Base-by-base conservation (phyloP, 2,329 filamentous ascomycete species). In the Lachnellula arida region DNA sequence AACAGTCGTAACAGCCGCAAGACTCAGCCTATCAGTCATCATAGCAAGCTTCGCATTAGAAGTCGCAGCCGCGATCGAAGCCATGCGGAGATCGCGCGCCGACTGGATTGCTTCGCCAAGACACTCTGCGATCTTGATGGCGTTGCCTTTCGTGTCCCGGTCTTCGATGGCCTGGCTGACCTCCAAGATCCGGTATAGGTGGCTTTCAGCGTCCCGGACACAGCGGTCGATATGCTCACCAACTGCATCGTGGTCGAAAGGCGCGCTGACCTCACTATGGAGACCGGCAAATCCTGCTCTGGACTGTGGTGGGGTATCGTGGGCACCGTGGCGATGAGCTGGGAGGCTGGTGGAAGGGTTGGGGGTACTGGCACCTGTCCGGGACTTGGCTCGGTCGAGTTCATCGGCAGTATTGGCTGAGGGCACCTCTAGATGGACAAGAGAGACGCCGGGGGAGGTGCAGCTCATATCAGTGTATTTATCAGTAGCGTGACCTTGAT, bases 21-120 rank as follows among this genome's bases (percentile, higher is more conserved):
- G 7, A 9, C 28, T 46, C 50, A 53, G 23, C 1, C 15, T 12
- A 5, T 46, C 42, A 22, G 35, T n/a, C 15, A 46, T 8, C 25
- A 35, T 46, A 14, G 28, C 40, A 37, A 55, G 37, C 2, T 37
- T 23, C 11, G 28, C 14, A 51, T 51, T 43, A 2, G 14, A 22
- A 46, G 17, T n/a, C 22, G 48, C 47, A 25, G 49, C 28, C 3
- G 42, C 34, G 3, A 56, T 32, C 7, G 40, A 25, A 5, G 43
- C 54, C 11, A 52, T 56, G 7, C 44, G 49, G 7, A 56, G n/a
- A 11, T 25, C 12, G 7, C 54, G 42, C 22, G 49, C 44, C 12
- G 46, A 17, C 12, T 23, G 39, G 23, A 56, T 52, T 8, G 49
- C 40, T 2, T 12, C 19, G 2, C 54, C 54, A n/a, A 55, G 48